Percentiles rank a stretch among this genome's conserved stretches.
These are phyloP conservation scores for Pichia ethanolica DNA, from an alignment of 805 yeast species.

Conservation along the genomic window DNA sequence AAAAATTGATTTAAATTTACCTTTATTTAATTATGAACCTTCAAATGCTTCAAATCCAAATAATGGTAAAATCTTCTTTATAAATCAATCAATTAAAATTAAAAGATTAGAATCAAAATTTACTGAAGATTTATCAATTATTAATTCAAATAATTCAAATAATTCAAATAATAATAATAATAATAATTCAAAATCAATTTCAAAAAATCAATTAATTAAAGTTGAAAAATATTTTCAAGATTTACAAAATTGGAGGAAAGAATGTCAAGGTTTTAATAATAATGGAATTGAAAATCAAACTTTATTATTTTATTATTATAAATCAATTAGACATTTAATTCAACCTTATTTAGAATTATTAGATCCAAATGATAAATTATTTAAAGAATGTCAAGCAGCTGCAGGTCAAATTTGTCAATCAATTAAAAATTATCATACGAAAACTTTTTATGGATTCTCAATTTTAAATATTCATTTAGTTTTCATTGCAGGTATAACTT, in stretches of 20 bases:
- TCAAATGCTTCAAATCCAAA: slow-evolving; percentile 30
- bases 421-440: slow-evolving; percentile 55
- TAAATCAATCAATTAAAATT: slow-evolving; percentile 49
- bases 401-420: slow-evolving; percentile 65
- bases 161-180: too few species aligned
- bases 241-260: slow-evolving; percentile 50
- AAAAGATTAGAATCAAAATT: slow-evolving; percentile 55
- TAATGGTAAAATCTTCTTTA: slow-evolving; percentile 32
- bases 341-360: slow-evolving; percentile 59
- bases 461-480: slow-evolving; percentile 61
- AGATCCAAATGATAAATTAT: slow-evolving; percentile 52
- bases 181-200: slow-evolving; percentile 11
- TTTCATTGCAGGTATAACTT: slow-evolving; percentile 62
- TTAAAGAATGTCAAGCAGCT: slow-evolving; percentile 62
- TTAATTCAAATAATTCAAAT: slow-evolving; percentile 19
- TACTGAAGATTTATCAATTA: slow-evolving; percentile 43
- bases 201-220: slow-evolving; percentile 35
- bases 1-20: slow-evolving; percentile 40
- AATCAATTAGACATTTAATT: slow-evolving; percentile 51
- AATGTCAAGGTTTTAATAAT: slow-evolving; percentile 38
- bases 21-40: slow-evolving; percentile 42
- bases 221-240: slow-evolving; percentile 48
- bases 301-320: slow-evolving; percentile 48
- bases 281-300: slow-evolving; percentile 52
- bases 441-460: slow-evolving; percentile 55